These are phyloP conservation scores for Lepidium sativum DNA, from an alignment of 345 rosid genomes.

Conservation along the genomic window DNA sequence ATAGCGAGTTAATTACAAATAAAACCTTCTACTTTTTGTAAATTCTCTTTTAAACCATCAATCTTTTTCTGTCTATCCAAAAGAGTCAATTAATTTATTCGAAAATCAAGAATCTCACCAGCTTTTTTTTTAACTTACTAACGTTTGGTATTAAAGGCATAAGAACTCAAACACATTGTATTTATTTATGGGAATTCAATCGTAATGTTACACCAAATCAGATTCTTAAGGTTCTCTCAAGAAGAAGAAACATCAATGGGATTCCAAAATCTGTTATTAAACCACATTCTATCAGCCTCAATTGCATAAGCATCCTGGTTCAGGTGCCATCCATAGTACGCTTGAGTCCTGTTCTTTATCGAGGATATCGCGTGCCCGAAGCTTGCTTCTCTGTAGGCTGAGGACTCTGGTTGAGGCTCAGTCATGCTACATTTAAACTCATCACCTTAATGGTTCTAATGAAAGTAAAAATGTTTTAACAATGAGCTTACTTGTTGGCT, in stretches of 20 bases:
- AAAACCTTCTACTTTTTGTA: not conserved
- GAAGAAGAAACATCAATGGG: constrained; percentile 45
- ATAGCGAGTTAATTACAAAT: not conserved
- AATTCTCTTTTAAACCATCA: not conserved
- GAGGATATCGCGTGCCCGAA: constrained; percentile 80
- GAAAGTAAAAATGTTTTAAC: not conserved
- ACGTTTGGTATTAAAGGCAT: not conserved
- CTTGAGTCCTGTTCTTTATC: constrained; percentile 81
- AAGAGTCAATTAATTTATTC: too few relatives aligned
- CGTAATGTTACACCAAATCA: not conserved
- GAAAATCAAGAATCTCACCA: too few relatives aligned
- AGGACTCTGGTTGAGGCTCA: constrained; percentile 82
- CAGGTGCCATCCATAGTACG: constrained; percentile 72
- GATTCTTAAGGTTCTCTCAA: not conserved
- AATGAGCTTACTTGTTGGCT: constrained; percentile 49
- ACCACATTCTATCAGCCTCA: constrained; percentile 84
- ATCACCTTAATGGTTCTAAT: not conserved
- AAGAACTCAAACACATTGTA: constrained; percentile 6
- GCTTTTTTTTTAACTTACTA: too few relatives aligned
- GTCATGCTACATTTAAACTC: constrained; percentile 46
- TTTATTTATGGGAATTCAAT: constrained; percentile 2
- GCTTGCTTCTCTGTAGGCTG: constrained; percentile 87
- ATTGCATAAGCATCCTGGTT: constrained; percentile 78
- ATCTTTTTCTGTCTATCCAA: too few relatives aligned
- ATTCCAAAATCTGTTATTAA: constrained; percentile 62